phyloP scores from a whole-genome alignment of 2,329 filamentous ascomycete genomes.

The Verticillium nubilum region DNA sequence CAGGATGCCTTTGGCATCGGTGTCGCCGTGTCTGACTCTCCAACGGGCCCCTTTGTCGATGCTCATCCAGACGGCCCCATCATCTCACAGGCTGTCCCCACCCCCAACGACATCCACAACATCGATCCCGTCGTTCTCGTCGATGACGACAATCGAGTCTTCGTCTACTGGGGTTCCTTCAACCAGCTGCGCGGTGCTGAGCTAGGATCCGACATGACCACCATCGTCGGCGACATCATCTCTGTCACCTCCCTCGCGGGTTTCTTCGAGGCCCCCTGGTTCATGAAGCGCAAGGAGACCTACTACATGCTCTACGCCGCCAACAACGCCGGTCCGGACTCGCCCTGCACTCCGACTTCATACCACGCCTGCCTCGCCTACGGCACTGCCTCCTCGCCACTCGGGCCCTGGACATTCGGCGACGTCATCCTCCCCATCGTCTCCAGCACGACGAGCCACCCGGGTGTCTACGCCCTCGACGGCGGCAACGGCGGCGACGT shows the following conservation, averaged over 20 bases:
- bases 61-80: constrained; percentile 27
- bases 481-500: no score
- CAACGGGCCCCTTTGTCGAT: constrained; percentile 28
- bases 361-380: constrained; percentile 33
- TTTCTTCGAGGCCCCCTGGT: constrained; percentile 32
- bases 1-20: constrained; percentile 30
- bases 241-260: constrained; percentile 20
- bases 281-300: constrained; percentile 26
- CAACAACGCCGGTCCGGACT: constrained; percentile 28
- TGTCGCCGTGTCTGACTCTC: constrained; percentile 26
- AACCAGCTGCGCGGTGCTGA: constrained; percentile 26
- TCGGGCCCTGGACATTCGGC: constrained; percentile 29
- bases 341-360: constrained; percentile 29
- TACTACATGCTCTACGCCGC: constrained; percentile 34
- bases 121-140: constrained; percentile 33
- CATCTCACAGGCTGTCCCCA: constrained; percentile 26
- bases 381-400: constrained; percentile 24
- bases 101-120: constrained; percentile 29
- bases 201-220: constrained; percentile 28
- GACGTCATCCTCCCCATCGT: constrained; percentile 27
- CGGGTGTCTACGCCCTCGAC: constrained; percentile 23
- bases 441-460: constrained; percentile 27
- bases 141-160: constrained; percentile 27
- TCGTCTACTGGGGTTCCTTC: constrained; percentile 32
- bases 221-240: constrained; percentile 17